These are phyloP conservation scores for Sherardia arvensis DNA, from an alignment of 257 asterid genomes.

Conservation along the genomic window DNA sequence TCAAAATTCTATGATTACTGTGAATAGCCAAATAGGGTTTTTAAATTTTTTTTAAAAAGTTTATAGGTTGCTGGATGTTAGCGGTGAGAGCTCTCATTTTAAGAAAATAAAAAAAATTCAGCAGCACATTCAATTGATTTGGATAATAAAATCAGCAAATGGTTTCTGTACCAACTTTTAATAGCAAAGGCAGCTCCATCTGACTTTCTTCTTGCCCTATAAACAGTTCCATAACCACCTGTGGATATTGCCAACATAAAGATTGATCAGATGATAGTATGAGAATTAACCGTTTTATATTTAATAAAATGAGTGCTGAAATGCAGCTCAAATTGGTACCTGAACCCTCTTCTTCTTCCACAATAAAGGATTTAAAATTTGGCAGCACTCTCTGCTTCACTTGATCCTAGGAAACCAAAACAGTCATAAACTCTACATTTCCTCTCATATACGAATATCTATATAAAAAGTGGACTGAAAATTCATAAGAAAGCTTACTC, in stretches of 20 bases:
- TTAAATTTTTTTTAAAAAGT: too few relatives aligned
- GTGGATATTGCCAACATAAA: slow-evolving; percentile 23
- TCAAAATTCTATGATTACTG: not conserved
- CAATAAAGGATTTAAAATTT: slow-evolving; percentile 48
- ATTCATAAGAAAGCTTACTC: slow-evolving; percentile 29
- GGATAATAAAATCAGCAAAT: slow-evolving; percentile 9
- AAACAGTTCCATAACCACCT: slow-evolving; percentile 99
- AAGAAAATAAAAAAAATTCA: not conserved
- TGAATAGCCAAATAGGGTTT: not conserved
- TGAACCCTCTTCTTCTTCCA: slow-evolving; percentile 94
- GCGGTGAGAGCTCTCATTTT: not conserved
- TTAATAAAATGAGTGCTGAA: not conserved
- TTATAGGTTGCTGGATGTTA: not conserved
- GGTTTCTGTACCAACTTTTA: slow-evolving; percentile 45
- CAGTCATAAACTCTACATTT: slow-evolving; percentile 3
- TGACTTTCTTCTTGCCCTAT: slow-evolving; percentile 70
- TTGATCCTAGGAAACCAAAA: slow-evolving; percentile 39
- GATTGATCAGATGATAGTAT: slow-evolving; percentile 8
- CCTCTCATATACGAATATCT: slow-evolving; percentile 1
- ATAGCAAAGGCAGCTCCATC: slow-evolving; percentile 80
- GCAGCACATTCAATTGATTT: not conserved
- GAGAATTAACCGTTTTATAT: not conserved
- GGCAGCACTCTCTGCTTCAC: slow-evolving; percentile 45
- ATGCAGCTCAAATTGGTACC: slow-evolving; percentile 33
- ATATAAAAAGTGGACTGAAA: slow-evolving; percentile 8